A percentile compares a stretch with the other conserved stretches of the same genome.
Evolutionary conservation across 2,329 filamentous ascomycete species (phyloP).

Genomic region (Claviceps capensis): DNA sequence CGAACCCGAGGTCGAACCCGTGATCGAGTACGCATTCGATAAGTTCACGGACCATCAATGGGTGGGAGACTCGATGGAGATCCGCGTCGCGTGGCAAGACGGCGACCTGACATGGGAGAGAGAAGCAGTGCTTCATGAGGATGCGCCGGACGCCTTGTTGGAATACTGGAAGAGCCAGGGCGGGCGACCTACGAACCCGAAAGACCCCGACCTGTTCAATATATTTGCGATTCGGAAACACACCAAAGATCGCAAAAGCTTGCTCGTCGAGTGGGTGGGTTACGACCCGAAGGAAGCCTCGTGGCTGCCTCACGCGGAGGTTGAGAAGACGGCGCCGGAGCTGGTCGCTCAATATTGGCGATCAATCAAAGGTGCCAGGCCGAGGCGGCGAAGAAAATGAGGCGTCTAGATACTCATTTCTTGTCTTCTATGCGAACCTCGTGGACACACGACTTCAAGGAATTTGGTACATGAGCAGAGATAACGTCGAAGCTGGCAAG

Average conservation of each 20-base stretch:
- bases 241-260: slow-evolving; percentile 12
- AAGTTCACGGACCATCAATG: slow-evolving; percentile 17
- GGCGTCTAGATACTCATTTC: not conserved
- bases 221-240: slow-evolving; percentile 21
- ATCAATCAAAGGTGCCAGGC: not conserved
- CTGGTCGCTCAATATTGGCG: slow-evolving; percentile 17
- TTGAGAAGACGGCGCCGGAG: slow-evolving; percentile 15
- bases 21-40: slow-evolving; percentile 10
- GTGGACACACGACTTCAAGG: not conserved
- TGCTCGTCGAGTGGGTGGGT: slow-evolving; percentile 24
- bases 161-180: slow-evolving; percentile 18
- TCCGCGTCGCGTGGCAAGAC: slow-evolving; percentile 19
- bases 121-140: slow-evolving; percentile 19
- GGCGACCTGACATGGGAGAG: slow-evolving; percentile 20
- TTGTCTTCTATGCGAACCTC: not conserved
- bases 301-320: slow-evolving; percentile 15
- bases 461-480: not conserved
- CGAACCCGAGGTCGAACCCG: not conserved
- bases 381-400: not conserved
- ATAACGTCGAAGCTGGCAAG: not conserved
- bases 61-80: slow-evolving; percentile 15
- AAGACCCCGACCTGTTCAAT: slow-evolving; percentile 17
- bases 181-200: slow-evolving; percentile 20
- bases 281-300: slow-evolving; percentile 15
- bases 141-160: slow-evolving; percentile 18